These are phyloP conservation scores for Trametes cingulata DNA, from an alignment of 768 basidiomycete genomes.

Conservation along the genomic window DNA sequence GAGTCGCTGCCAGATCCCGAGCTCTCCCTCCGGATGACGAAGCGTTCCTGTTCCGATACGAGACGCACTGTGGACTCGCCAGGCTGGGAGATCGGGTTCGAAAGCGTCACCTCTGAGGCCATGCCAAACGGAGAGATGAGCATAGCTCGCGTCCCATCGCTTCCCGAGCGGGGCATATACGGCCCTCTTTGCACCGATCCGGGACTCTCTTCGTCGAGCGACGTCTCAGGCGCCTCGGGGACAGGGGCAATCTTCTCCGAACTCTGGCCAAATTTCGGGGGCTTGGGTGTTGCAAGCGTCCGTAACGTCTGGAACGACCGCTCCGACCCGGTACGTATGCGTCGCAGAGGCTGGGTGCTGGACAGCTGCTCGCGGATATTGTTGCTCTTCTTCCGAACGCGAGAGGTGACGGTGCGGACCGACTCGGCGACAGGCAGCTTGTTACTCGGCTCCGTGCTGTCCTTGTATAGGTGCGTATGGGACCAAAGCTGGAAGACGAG, in stretches of 20 bases:
- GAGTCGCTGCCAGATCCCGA: conserved; percentile 6
- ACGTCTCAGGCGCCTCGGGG: conserved; percentile 21
- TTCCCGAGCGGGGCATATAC: conserved; percentile 4
- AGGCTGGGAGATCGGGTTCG: conserved; percentile 15
- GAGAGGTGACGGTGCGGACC: conserved; percentile 18
- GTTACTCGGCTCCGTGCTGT: conserved; percentile 26
- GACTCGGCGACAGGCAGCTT: conserved; percentile 21
- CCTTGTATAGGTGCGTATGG: conserved; percentile 69
- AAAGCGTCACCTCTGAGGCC: conserved; percentile 19
- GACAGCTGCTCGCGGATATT: conserved; percentile 4
- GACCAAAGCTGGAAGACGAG: conserved; percentile 81
- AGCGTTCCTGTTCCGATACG: conserved; percentile 15
- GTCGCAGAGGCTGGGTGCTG: conserved; percentile 8
- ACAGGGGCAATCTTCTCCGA: conserved; percentile 12
- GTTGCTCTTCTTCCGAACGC: conserved; percentile 22
- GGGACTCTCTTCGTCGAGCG: conserved; percentile 6
- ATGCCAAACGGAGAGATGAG: conserved; percentile 17
- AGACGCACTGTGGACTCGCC: conserved; percentile 24
- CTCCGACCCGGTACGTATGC: conserved; percentile 8
- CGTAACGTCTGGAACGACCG: conserved; percentile 10
- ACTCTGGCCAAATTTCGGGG: background rate
- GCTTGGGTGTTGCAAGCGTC: background rate
- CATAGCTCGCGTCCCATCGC: background rate
- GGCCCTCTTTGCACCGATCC: background rate
- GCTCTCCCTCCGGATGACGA: background rate